Base-by-base conservation (phyloP, 768 basidiomycete species). In the Leccinellum rugosiceps region DNA sequence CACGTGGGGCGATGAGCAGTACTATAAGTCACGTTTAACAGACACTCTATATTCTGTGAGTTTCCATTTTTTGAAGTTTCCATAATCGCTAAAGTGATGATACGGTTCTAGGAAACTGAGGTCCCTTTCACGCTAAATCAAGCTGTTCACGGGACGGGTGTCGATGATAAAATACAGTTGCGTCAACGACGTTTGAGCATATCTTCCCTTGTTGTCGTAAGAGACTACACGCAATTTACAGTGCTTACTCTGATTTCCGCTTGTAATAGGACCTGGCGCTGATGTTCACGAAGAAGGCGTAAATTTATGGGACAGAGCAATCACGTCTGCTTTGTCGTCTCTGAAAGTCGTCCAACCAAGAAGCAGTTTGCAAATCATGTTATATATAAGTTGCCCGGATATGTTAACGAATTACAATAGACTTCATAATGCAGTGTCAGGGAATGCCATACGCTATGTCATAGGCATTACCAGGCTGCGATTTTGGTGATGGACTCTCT, bases 231-330 rank as follows among this genome's bases (percentile, higher is more conserved):
- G 3, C 10, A 44, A 3, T 47, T 30, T 44, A 26, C 25, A 19
- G 10, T 28, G 17, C 4, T 6, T n/a, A 15, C 41, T 62, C 26
- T 70, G 46, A 19, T 30, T 10, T 50, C 31, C 15, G 14, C 14
- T 58, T 23, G 14, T 8, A 25, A 50, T 43, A 72, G 69, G 68
- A 68, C 8, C 66, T 72, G 10, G 71, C 68, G 3, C 38, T 63
- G 35, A 26, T 61, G 7, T 32, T 61, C 14, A 21, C 14, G 7
- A 66, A 59, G 46, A 62, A 31, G 8, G 3, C 48, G 21, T 41
- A 53, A 44, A 38, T 1, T 21, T 31, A 8, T 8, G 53, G 52
- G 23, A 35, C 9, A 17, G 15, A 57, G 31, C 43, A 58, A 50
- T 44, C 13, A 2, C 11, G 9, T 32, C 34, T 34, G 13, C 1